These are phyloP conservation scores for Termitomyces bulborhizus DNA, from an alignment of 768 basidiomycete genomes.

Conservation along the genomic window DNA sequence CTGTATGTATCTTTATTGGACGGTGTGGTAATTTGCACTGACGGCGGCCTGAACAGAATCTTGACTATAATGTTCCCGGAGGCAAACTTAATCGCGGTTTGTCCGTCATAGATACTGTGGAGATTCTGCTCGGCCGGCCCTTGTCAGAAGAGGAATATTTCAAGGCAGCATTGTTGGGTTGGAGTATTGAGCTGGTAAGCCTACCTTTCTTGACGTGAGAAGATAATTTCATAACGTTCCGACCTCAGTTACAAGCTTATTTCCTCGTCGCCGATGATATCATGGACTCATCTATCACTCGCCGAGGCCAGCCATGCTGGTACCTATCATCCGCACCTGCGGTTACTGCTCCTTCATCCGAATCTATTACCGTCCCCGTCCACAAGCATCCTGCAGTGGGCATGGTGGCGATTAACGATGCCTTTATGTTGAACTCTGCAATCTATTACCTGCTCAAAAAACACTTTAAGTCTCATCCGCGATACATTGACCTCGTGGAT, in stretches of 20 bases:
- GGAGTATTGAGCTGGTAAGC: slow-evolving; percentile 91
- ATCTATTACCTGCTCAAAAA: slow-evolving; percentile 89
- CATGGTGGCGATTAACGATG: slow-evolving; percentile 91
- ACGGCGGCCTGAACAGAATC: slow-evolving; percentile 42
- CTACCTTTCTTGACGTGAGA: background rate
- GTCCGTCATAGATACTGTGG: slow-evolving; percentile 89
- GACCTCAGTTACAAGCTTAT: slow-evolving; percentile 83
- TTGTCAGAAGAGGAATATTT: slow-evolving; percentile 83
- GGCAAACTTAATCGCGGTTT: slow-evolving; percentile 97
- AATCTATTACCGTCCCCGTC: slow-evolving; percentile 3
- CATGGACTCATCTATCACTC: slow-evolving; percentile 93
- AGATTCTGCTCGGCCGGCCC: slow-evolving; percentile 71
- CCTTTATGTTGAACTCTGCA: slow-evolving; percentile 92
- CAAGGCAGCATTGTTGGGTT: slow-evolving; percentile 84
- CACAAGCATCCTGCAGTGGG: slow-evolving; percentile 43
- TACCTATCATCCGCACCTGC: slow-evolving; percentile 41
- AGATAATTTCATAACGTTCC: background rate
- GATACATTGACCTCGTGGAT: slow-evolving; percentile 88
- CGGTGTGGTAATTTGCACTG: background rate
- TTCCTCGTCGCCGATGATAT: slow-evolving; percentile 98
- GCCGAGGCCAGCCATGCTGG: slow-evolving; percentile 95
- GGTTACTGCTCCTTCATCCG: slow-evolving; percentile 13
- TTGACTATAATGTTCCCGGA: slow-evolving; percentile 93
- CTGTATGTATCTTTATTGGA: slow-evolving; percentile 41
- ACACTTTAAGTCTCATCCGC: slow-evolving; percentile 74